Percentiles rank a stretch among this genome's conserved stretches.
These are phyloP conservation scores for Trichoderma sp. DNA, from an alignment of 2,329 filamentous ascomycete species.

Conservation along the genomic window DNA sequence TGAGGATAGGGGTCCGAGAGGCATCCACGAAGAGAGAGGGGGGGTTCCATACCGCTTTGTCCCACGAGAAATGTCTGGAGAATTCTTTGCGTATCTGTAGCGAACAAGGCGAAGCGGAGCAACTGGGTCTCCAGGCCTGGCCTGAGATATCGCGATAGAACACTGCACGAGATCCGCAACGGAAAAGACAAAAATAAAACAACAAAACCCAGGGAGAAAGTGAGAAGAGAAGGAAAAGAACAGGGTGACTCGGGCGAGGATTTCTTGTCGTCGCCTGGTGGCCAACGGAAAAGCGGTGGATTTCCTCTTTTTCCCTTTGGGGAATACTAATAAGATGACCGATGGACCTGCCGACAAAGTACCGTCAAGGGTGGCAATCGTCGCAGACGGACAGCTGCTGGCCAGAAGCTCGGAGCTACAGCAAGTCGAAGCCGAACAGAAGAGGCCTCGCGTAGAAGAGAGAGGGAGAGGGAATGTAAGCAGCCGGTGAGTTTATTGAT, in stretches of 20 bases:
- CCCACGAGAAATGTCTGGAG: slow-evolving; percentile 8
- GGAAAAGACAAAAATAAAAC: slow-evolving; percentile 1
- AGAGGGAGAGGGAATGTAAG: slow-evolving; percentile 8
- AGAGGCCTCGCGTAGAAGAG: neutral
- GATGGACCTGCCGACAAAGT: slow-evolving; percentile 23
- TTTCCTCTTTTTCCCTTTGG: slow-evolving; percentile 24
- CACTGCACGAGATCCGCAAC: slow-evolving; percentile 19
- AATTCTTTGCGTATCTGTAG: slow-evolving; percentile 15
- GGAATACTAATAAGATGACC: slow-evolving; percentile 24
- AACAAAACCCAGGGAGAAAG: neutral
- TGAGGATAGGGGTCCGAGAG: slow-evolving; percentile 17
- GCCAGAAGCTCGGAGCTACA: slow-evolving; percentile 1
- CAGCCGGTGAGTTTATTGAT: neutral
- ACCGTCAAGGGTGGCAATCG: slow-evolving; percentile 22
- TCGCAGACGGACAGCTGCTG: neutral
- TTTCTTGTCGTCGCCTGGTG: slow-evolving; percentile 15
- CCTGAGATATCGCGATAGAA: slow-evolving; percentile 6
- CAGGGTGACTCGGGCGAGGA: slow-evolving; percentile 8
- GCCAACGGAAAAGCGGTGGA: slow-evolving; percentile 25
- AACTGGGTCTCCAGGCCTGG: slow-evolving; percentile 25
- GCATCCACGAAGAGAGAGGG: slow-evolving; percentile 10
- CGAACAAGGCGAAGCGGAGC: slow-evolving; percentile 24
- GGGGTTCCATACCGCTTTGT: slow-evolving; percentile 23
- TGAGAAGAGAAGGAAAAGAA: slow-evolving; percentile 2
- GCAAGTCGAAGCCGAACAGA: neutral